Evolutionary conservation across 78 protist genomes (phyloP).

Genomic region (Chrysochromulina parva): DNA sequence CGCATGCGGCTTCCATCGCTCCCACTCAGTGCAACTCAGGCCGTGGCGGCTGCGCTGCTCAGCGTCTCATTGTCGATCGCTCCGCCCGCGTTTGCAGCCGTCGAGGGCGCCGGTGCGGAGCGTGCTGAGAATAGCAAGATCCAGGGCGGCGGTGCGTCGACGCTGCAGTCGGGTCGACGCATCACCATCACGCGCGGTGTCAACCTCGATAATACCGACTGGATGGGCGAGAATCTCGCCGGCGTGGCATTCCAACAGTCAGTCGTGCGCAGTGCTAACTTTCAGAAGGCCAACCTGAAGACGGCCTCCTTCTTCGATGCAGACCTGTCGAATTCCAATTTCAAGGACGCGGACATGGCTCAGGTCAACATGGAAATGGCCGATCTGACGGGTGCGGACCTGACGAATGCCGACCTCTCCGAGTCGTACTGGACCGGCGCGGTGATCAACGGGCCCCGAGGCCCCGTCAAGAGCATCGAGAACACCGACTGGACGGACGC

Average conservation of each 20-base stretch:
- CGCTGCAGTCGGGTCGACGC: constrained; percentile 2
- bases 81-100: not conserved
- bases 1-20: too few species aligned
- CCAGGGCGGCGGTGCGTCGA: constrained; percentile 14
- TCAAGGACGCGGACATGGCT: not conserved
- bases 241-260: constrained; percentile 28
- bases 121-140: not conserved
- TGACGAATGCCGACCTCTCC: not conserved
- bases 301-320: constrained; percentile 18
- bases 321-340: not conserved
- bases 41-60: not conserved
- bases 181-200: constrained; percentile 19
- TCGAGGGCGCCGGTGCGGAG: not conserved
- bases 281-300: not conserved
- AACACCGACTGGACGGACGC: constrained; percentile 12
- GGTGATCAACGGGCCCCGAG: not conserved
- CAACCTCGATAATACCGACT: constrained; percentile 3
- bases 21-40: too few species aligned
- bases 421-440: constrained; percentile 1
- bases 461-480: not conserved
- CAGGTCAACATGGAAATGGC: not conserved
- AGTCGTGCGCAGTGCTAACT: not conserved
- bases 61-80: not conserved
- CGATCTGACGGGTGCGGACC: not conserved
- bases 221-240: not conserved